A percentile compares a stretch with the other conserved stretches of the same genome.
Conservation (phyloP, 768 basidiomycete species). For the Holtermannia corniformis region DNA sequence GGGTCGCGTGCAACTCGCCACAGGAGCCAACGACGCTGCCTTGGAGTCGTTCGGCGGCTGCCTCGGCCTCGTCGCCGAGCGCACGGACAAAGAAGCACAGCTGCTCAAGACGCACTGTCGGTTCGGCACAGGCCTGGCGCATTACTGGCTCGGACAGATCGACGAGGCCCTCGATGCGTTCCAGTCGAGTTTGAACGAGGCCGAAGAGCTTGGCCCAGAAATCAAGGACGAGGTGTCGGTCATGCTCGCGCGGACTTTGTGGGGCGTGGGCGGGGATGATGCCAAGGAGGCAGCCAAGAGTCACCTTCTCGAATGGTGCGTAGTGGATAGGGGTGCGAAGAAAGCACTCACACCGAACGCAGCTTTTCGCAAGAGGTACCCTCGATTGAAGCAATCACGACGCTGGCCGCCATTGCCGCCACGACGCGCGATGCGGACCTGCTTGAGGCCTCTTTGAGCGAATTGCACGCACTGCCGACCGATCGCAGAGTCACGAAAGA, state of each 20-base stretch:
- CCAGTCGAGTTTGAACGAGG: slow-evolving; percentile 55
- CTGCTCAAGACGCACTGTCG: slow-evolving; percentile 38
- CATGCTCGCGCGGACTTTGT: slow-evolving; percentile 73
- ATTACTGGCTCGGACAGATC: slow-evolving; percentile 56
- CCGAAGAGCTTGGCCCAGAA: slow-evolving; percentile 17
- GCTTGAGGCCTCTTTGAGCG: slow-evolving; percentile 75
- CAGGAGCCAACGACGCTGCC: slow-evolving; percentile 53
- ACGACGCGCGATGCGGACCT: slow-evolving; percentile 59
- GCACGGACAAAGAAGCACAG: slow-evolving; percentile 39
- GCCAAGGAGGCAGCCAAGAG: slow-evolving; percentile 66
- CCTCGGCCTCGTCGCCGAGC: slow-evolving; percentile 57
- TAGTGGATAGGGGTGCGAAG: not conserved
- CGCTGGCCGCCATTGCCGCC: slow-evolving; percentile 81
- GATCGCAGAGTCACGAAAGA: slow-evolving; percentile 61
- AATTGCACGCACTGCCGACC: slow-evolving; percentile 60
- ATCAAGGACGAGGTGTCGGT: slow-evolving; percentile 63
- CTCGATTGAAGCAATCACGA: slow-evolving; percentile 69
- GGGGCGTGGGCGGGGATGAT: slow-evolving; percentile 69
- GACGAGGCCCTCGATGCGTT: slow-evolving; percentile 57
- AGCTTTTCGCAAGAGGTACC: slow-evolving; percentile 71
- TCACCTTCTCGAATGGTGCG: slow-evolving; percentile 72
- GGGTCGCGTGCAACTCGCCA: slow-evolving; percentile 63
- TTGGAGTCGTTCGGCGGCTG: slow-evolving; percentile 62
- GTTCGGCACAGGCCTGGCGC: slow-evolving; percentile 62
- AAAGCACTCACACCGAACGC: not conserved